Conservation (phyloP, 345 rosid species). For the sweet orange (Citrus sinensis) region DNA sequence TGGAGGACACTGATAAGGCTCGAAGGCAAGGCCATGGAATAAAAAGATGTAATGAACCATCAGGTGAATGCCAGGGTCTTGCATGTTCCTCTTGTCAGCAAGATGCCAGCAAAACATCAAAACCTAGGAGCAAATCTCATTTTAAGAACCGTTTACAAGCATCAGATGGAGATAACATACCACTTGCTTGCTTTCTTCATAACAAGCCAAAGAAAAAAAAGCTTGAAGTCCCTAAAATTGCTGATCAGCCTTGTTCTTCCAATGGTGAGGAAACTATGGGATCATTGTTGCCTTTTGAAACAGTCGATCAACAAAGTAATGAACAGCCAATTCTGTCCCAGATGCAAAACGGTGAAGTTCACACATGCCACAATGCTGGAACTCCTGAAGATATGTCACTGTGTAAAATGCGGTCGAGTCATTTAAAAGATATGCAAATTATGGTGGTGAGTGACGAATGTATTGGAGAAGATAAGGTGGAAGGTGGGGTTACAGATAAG, state of each 20-base stretch:
- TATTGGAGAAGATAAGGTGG: background rate
- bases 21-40: background rate
- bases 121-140: constrained; percentile 4
- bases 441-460: background rate
- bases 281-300: background rate
- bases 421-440: background rate
- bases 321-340: background rate
- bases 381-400: background rate
- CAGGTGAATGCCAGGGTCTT: background rate
- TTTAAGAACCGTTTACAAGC: background rate
- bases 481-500: background rate
- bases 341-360: background rate
- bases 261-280: background rate
- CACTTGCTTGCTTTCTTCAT: constrained; percentile 23
- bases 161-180: constrained; percentile 19
- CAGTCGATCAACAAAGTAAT: background rate
- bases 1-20: background rate
- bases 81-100: background rate
- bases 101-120: background rate
- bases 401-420: background rate
- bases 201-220: constrained; percentile 21
- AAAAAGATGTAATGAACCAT: constrained; percentile 6
- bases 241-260: background rate
- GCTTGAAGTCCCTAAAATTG: constrained; percentile 3
- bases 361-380: background rate